A percentile compares a stretch with the other conserved stretches of the same genome.
Evolutionary conservation across 2,329 filamentous ascomycete genomes (phyloP).

Genomic region (Colletotrichum lindemuthianum): DNA sequence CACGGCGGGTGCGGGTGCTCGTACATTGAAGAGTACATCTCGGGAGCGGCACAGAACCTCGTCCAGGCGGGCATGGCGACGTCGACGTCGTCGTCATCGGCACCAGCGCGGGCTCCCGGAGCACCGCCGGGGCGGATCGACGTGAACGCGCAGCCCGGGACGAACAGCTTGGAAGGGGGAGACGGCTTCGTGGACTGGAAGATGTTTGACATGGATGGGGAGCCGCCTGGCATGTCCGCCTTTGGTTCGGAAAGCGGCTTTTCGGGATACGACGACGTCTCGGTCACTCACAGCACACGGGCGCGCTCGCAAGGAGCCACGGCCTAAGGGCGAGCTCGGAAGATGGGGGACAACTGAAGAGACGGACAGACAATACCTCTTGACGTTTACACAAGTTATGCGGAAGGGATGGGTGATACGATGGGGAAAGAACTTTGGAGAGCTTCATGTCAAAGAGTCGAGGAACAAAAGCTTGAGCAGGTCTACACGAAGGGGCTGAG

Average conservation of each 20-base stretch:
- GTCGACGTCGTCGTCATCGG: neutral
- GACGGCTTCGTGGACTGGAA: conserved; percentile 19
- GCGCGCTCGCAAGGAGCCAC: neutral
- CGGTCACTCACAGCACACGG: conserved; percentile 12
- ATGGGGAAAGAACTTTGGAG: no score
- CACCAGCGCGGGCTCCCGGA: neutral
- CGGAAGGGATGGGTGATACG: no score
- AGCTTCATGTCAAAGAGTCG: neutral
- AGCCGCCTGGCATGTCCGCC: neutral
- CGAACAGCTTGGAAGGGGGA: neutral
- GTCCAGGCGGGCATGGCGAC: conserved; percentile 17
- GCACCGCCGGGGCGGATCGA: neutral
- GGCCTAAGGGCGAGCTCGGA: neutral
- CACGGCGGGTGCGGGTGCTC: conserved; percentile 33
- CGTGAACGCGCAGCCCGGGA: neutral
- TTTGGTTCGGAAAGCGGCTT: conserved; percentile 11
- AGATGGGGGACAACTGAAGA: no score
- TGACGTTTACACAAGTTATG: no score
- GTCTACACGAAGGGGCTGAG: no score
- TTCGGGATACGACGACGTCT: conserved; percentile 18
- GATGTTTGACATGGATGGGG: neutral
- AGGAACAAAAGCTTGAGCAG: neutral
- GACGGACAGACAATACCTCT: no score
- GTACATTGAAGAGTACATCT: conserved; percentile 35
- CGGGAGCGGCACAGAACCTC: conserved; percentile 26